These are phyloP conservation scores for Akebia trifoliata DNA, from an alignment of 164 flowering plant species.

Conservation along the genomic window DNA sequence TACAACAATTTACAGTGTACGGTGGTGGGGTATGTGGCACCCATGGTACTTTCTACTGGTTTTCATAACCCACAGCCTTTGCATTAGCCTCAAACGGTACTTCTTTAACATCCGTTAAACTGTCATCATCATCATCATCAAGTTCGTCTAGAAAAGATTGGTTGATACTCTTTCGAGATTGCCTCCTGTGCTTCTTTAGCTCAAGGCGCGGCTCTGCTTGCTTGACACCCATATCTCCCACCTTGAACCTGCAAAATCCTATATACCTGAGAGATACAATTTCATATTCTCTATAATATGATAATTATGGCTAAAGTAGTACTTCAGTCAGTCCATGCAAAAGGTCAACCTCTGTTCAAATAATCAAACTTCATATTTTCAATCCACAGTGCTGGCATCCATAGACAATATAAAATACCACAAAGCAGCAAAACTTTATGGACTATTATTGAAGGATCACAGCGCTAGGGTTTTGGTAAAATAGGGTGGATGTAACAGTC, in stretches of 20 bases:
- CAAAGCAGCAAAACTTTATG: no score
- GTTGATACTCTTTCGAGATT: constrained; percentile 72
- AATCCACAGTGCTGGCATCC: no score
- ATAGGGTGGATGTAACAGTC: no score
- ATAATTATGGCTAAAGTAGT: neutral
- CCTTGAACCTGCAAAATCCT: constrained; percentile 58
- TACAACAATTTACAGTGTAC: constrained; percentile 15
- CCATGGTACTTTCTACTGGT: constrained; percentile 17
- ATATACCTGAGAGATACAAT: neutral
- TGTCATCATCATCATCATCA: constrained; percentile 59
- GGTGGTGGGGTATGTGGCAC: neutral
- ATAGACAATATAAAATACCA: no score
- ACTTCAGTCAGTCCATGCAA: neutral
- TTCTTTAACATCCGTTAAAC: constrained; percentile 22
- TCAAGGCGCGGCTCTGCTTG: constrained; percentile 80
- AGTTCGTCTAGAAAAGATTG: constrained; percentile 67
- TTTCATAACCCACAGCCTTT: constrained; percentile 29
- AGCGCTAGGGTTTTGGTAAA: no score
- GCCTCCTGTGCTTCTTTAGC: constrained; percentile 76
- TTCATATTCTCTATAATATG: neutral
- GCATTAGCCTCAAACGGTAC: neutral
- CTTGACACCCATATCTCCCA: constrained; percentile 65
- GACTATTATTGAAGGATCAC: no score
- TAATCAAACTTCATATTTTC: no score
- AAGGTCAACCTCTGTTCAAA: no score